Evolutionary conservation across 768 basidiomycete species (phyloP).

Genomic region (Chalciporus pseudorubinellus): DNA sequence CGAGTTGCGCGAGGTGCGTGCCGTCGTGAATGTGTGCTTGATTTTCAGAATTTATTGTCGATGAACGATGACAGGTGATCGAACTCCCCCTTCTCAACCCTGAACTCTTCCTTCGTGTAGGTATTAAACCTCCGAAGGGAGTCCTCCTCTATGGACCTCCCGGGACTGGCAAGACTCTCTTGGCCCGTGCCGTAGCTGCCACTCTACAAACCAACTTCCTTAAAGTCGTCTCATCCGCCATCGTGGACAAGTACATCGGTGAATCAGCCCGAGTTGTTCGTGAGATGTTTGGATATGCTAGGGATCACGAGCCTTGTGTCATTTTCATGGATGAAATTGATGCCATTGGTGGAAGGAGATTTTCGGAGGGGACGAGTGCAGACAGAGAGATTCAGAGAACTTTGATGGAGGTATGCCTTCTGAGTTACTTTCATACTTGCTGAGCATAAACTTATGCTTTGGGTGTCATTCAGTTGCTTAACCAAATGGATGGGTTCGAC

Average conservation of each 20-base stretch:
- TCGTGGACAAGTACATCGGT: slow-evolving; percentile 98
- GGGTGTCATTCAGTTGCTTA: slow-evolving; percentile 65
- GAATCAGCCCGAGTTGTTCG: slow-evolving; percentile 94
- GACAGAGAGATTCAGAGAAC: slow-evolving; percentile 99
- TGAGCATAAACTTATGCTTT: background rate
- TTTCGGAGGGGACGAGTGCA: slow-evolving; percentile 95
- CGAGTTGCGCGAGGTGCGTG: slow-evolving; percentile 85
- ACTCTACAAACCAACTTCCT: slow-evolving; percentile 95
- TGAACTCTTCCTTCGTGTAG: slow-evolving; percentile 92
- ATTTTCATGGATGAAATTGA: slow-evolving; percentile 99
- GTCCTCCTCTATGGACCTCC: slow-evolving; percentile 96
- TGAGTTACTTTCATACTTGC: background rate
- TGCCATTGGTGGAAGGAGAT: slow-evolving; percentile 89
- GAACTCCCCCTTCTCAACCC: slow-evolving; percentile 93
- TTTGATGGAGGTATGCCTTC: slow-evolving; percentile 88
- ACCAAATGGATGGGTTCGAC: slow-evolving; percentile 99
- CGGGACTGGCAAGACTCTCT: slow-evolving; percentile 93
- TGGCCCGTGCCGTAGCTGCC: slow-evolving; percentile 94
- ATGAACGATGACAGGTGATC: slow-evolving; percentile 62
- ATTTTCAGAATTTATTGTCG: background rate
- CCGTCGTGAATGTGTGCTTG: background rate
- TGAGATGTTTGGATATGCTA: slow-evolving; percentile 99
- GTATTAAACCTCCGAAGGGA: slow-evolving; percentile 95
- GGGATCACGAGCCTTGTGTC: slow-evolving; percentile 96
- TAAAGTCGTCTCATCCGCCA: slow-evolving; percentile 97